phyloP scores from a whole-genome alignment of 2,329 filamentous ascomycete species.

The Cladosporium sp. region DNA sequence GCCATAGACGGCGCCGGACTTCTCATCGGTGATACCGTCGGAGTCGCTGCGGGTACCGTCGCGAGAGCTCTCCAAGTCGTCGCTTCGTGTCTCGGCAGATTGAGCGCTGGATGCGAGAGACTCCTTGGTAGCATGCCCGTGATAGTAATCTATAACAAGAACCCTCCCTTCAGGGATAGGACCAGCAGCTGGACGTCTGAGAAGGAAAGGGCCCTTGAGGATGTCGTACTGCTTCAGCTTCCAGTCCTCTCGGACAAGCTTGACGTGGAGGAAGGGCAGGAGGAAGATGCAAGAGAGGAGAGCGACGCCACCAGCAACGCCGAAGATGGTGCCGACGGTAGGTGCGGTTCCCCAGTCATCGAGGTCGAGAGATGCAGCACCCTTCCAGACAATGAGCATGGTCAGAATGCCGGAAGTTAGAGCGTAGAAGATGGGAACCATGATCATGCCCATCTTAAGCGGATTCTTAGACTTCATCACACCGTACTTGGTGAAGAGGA shows the following conservation, averaged over 20 bases:
- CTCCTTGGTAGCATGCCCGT: conserved; percentile 50
- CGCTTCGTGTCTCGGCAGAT: conserved; percentile 22
- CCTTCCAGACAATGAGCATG: conserved; percentile 45
- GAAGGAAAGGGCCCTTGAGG: conserved; percentile 42
- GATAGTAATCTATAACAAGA: conserved; percentile 57
- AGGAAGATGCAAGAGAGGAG: conserved; percentile 54
- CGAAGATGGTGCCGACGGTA: conserved; percentile 55
- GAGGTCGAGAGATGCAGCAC: conserved; percentile 50
- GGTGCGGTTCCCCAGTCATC: conserved; percentile 42
- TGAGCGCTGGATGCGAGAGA: conserved; percentile 45
- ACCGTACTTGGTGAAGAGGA: conserved; percentile 57
- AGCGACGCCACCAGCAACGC: conserved; percentile 52
- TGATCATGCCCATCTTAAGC: conserved; percentile 53
- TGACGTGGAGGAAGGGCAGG: conserved; percentile 58
- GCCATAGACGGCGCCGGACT: conserved; percentile 11
- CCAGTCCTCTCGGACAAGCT: conserved; percentile 62
- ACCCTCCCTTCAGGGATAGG: conserved; percentile 23
- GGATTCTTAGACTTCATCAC: conserved; percentile 57
- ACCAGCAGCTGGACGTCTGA: conserved; percentile 39
- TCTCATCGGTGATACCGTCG: conserved; percentile 20
- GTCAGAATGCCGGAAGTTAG: conserved; percentile 56
- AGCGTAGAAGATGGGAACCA: conserved; percentile 59
- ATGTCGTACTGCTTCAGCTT: conserved; percentile 57
- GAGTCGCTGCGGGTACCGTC: conserved; percentile 14
- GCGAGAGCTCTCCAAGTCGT: conserved; percentile 23